Percentiles rank a stretch among this genome's conserved stretches.
Evolutionary conservation across 768 basidiomycete genomes (phyloP).

Genomic region (Xanthoconium stramineum): DNA sequence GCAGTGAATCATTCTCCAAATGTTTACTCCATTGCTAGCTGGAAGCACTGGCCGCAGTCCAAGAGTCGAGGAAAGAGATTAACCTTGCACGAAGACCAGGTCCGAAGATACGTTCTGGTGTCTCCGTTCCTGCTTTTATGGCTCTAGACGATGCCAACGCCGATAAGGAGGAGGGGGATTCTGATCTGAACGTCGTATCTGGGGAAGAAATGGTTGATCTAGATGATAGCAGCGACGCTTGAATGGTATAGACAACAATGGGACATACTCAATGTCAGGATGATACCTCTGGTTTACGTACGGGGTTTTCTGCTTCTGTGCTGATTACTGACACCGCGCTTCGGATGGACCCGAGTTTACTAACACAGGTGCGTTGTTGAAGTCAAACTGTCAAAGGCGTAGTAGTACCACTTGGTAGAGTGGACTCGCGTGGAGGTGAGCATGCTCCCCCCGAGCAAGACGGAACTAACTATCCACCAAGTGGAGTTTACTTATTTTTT

Average conservation of each 20-base stretch:
- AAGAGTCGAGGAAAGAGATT: constrained; percentile 49
- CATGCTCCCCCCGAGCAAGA: no score
- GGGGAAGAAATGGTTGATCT: constrained; percentile 21
- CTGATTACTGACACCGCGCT: no score
- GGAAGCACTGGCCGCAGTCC: constrained; percentile 51
- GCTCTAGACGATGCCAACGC: not conserved
- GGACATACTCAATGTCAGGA: not conserved
- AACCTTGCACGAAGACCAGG: constrained; percentile 64
- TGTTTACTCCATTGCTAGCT: constrained; percentile 38
- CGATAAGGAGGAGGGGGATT: constrained; percentile 3
- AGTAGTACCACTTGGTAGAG: no score
- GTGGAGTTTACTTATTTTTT: no score
- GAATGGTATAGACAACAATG: not conserved
- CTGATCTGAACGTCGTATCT: constrained; percentile 11
- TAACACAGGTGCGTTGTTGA: no score
- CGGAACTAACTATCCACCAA: no score
- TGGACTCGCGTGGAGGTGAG: no score
- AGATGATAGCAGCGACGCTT: constrained; percentile 21
- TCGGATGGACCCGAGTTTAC: no score
- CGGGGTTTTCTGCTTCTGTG: not conserved
- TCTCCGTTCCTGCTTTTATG: constrained; percentile 39
- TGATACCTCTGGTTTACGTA: not conserved
- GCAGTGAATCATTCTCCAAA: not conserved
- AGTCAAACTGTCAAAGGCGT: no score
- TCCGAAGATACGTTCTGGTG: constrained; percentile 59